A percentile compares a stretch with the other conserved stretches of the same genome.
Evolutionary conservation across 495 filamentous ascomycete species (phyloP).

Genomic region (Penicillium psychrofluorescens): DNA sequence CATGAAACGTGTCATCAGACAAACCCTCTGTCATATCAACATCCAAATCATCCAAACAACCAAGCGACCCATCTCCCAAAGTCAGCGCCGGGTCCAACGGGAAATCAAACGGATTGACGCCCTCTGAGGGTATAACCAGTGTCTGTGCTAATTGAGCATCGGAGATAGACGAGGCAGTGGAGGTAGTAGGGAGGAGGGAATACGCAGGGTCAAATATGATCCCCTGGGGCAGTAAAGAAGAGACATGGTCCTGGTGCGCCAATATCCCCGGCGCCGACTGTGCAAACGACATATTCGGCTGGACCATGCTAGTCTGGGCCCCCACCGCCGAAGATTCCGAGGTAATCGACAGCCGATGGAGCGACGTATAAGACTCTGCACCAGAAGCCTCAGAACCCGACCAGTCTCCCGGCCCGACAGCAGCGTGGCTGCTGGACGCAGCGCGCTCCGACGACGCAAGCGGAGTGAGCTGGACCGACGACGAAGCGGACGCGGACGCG

Average conservation of each 20-base stretch:
- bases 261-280: too few relatives aligned
- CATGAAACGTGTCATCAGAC: constrained; percentile 14
- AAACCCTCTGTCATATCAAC: constrained; percentile 14
- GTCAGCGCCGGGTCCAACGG: constrained; percentile 12
- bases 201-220: constrained; percentile 15
- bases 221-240: neutral
- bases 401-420: constrained; percentile 7
- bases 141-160: constrained; percentile 2
- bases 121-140: constrained; percentile 13
- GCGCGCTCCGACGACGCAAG: constrained; percentile 7
- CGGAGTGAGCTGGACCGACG: neutral
- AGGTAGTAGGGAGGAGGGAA: constrained; percentile 7
- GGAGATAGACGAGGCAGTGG: constrained; percentile 2
- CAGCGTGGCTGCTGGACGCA: constrained; percentile 1
- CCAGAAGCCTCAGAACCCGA: constrained; percentile 17
- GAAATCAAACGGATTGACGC: constrained; percentile 17
- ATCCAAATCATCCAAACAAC: constrained; percentile 18
- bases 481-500: neutral
- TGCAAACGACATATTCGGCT: too few relatives aligned
- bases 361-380: neutral
- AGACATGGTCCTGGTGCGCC: neutral
- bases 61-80: constrained; percentile 7
- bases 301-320: too few relatives aligned
- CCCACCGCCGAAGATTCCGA: too few relatives aligned
- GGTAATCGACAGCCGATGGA: neutral